Evolutionary conservation across 2,329 filamentous ascomycete genomes (phyloP).

Genomic region (Pseudopithomyces maydicus): DNA sequence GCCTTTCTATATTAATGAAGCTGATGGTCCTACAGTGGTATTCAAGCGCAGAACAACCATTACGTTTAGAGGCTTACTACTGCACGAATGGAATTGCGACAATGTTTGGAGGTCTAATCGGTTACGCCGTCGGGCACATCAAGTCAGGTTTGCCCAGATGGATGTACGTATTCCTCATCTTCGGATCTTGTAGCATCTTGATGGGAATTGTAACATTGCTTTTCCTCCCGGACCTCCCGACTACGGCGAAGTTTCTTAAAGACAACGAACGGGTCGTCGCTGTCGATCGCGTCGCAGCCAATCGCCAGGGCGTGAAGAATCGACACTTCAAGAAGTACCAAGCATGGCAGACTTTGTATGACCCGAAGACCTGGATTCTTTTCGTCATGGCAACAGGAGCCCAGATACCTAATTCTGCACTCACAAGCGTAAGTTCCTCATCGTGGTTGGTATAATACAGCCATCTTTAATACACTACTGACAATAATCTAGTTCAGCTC

Average conservation of each 20-base stretch:
- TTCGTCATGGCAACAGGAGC: slow-evolving; percentile 52
- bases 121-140: slow-evolving; percentile 66
- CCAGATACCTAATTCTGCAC: slow-evolving; percentile 61
- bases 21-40: slow-evolving; percentile 34
- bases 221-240: slow-evolving; percentile 52
- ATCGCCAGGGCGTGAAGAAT: slow-evolving; percentile 61
- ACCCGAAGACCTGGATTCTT: slow-evolving; percentile 64
- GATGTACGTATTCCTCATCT: slow-evolving; percentile 66
- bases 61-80: slow-evolving; percentile 62
- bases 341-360: slow-evolving; percentile 53
- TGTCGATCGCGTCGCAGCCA: slow-evolving; percentile 57
- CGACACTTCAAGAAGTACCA: slow-evolving; percentile 48
- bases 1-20: too few relatives aligned
- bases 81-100: slow-evolving; percentile 65
- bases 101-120: slow-evolving; percentile 65
- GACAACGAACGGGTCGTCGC: slow-evolving; percentile 53
- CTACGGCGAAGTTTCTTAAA: slow-evolving; percentile 51
- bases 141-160: slow-evolving; percentile 55
- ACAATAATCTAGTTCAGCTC: slow-evolving; percentile 48
- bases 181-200: slow-evolving; percentile 46
- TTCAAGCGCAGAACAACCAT: slow-evolving; percentile 53
- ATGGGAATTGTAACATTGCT: slow-evolving; percentile 45
- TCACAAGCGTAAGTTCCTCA: slow-evolving; percentile 51
- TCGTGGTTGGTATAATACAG: not conserved
- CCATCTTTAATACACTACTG: not conserved